phyloP scores from a whole-genome alignment of 306 rosid genomes.

The Crataegus laevigata region DNA sequence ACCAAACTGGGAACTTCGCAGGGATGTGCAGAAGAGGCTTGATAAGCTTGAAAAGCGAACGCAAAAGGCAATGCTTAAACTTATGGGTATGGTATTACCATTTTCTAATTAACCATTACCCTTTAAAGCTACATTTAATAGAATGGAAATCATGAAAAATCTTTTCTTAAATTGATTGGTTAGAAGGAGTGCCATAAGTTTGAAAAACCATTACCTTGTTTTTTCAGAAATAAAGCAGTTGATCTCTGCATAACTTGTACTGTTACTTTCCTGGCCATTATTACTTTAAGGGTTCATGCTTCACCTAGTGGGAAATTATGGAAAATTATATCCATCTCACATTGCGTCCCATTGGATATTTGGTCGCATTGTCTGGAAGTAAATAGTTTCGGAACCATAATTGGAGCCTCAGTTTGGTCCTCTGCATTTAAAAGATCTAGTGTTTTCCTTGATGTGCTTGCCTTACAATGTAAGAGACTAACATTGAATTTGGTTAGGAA shows the following conservation, averaged over 20 bases:
- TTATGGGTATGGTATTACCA: slow-evolving; percentile 49
- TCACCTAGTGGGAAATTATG: neutral
- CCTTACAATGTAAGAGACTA: neutral
- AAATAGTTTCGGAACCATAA: neutral
- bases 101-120: neutral
- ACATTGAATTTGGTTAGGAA: neutral
- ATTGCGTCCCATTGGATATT: neutral
- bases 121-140: neutral
- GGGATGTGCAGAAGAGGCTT: slow-evolving; percentile 95
- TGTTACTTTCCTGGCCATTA: neutral
- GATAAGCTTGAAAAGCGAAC: slow-evolving; percentile 90
- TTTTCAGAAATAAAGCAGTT: neutral
- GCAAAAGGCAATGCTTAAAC: slow-evolving; percentile 72
- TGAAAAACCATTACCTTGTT: neutral
- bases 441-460: neutral
- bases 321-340: neutral
- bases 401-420: neutral
- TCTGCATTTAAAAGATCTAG: neutral
- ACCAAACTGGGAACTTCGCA: slow-evolving; percentile 90
- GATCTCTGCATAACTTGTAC: neutral
- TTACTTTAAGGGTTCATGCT: neutral
- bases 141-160: neutral
- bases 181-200: no score
- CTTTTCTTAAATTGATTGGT: neutral
- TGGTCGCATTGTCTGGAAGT: neutral